Evolutionary conservation across 495 filamentous ascomycete genomes (phyloP).

Genomic region (Ramalina intermedia): DNA sequence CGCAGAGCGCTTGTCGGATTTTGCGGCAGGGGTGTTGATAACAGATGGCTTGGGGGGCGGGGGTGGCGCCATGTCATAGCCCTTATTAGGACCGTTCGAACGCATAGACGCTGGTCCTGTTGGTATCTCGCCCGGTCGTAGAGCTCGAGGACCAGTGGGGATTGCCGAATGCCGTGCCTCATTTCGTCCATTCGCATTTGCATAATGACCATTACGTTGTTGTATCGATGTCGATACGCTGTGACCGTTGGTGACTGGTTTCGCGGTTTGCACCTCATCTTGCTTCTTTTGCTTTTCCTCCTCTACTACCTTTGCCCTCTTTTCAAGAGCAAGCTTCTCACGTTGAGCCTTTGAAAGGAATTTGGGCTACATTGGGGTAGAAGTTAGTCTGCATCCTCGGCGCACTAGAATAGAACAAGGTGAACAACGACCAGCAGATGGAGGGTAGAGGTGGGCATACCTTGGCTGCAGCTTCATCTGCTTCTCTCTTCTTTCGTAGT

Average conservation of each 20-base stretch:
- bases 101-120: conserved; percentile 42
- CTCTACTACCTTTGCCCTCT: conserved; percentile 70
- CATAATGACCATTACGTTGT: conserved; percentile 8
- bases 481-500: conserved; percentile 61
- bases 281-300: conserved; percentile 45
- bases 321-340: conserved; percentile 74
- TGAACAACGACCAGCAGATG: conserved; percentile 10
- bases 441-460: conserved; percentile 24
- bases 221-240: conserved; percentile 11
- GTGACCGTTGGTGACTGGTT: conserved; percentile 19
- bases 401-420: conserved; percentile 12
- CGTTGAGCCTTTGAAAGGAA: conserved; percentile 84
- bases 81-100: conserved; percentile 25
- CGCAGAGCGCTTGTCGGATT: conserved; percentile 35
- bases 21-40: conserved; percentile 22
- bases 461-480: conserved; percentile 62
- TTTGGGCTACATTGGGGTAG: conserved; percentile 50
- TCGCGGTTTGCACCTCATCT: conserved; percentile 24
- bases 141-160: conserved; percentile 69
- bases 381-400: conserved; percentile 17
- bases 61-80: conserved; percentile 40
- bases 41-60: conserved; percentile 32
- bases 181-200: conserved; percentile 10
- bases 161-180: conserved; percentile 24
- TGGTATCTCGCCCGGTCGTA: conserved; percentile 43